phyloP scores from a whole-genome alignment of 164 flowering plant genomes.

The Saururus chinensis region DNA sequence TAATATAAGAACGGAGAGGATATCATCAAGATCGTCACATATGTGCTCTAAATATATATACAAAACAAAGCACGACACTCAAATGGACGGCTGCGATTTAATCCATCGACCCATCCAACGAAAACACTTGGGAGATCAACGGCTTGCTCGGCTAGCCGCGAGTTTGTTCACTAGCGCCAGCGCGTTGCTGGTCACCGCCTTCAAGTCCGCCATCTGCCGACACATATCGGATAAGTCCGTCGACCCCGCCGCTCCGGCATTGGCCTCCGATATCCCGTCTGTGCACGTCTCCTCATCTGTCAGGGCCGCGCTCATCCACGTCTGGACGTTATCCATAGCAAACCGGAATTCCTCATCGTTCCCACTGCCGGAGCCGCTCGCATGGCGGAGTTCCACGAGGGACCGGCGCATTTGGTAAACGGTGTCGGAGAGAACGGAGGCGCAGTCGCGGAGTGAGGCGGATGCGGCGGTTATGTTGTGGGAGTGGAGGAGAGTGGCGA shows the following conservation, averaged over 20 bases:
- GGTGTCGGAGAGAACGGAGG: slow-evolving; percentile 45
- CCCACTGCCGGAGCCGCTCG: slow-evolving; percentile 1
- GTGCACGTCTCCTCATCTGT: slow-evolving; percentile 80
- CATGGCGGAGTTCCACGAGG: slow-evolving; percentile 40
- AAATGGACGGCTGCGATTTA: too few relatives aligned
- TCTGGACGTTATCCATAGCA: slow-evolving; percentile 72
- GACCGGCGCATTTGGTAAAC: slow-evolving; percentile 67
- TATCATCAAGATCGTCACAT: too few relatives aligned
- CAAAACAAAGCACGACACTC: too few relatives aligned
- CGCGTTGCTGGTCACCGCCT: slow-evolving; percentile 75
- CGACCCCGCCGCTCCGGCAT: slow-evolving; percentile 30
- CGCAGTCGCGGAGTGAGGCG: slow-evolving; percentile 63
- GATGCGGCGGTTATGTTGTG: background rate
- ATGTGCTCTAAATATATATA: too few relatives aligned
- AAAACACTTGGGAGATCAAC: background rate
- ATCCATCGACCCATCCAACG: too few relatives aligned
- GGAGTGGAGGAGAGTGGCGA: background rate
- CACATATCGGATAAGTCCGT: slow-evolving; percentile 22
- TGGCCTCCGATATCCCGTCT: slow-evolving; percentile 61
- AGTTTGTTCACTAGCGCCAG: slow-evolving; percentile 65
- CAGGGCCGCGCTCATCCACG: slow-evolving; percentile 95
- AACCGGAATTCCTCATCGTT: slow-evolving; percentile 29
- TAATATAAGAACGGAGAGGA: too few relatives aligned
- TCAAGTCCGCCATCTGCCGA: slow-evolving; percentile 15
- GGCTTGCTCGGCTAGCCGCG: slow-evolving; percentile 9